Conservation (phyloP, 495 filamentous ascomycete genomes). For the Hyaloscypha finlandica region DNA sequence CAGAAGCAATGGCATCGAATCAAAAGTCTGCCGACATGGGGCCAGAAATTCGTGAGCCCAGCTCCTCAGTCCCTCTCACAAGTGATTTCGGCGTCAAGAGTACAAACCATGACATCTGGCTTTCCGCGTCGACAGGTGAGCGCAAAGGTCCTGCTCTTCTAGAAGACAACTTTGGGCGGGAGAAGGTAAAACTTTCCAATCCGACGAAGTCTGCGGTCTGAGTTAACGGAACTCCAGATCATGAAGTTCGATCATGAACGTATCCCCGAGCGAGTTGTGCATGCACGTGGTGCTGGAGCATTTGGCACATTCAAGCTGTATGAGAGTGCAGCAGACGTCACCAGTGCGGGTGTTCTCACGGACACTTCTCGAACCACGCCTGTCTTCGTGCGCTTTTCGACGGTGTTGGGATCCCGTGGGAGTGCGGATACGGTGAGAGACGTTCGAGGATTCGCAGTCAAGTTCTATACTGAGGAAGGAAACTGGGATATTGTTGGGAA, state of each 20-base stretch:
- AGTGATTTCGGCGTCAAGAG: constrained; percentile 81
- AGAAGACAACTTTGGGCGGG: constrained; percentile 79
- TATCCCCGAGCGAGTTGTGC: constrained; percentile 87
- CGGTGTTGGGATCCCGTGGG: constrained; percentile 75
- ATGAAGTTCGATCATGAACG: constrained; percentile 84
- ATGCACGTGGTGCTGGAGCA: constrained; percentile 80
- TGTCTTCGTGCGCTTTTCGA: constrained; percentile 81
- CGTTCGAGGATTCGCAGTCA: constrained; percentile 79
- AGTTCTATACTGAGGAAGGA: constrained; percentile 68
- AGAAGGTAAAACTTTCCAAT: constrained; percentile 56
- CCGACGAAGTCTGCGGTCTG: background rate
- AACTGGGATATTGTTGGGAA: constrained; percentile 67
- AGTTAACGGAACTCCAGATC: constrained; percentile 50
- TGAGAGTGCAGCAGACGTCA: constrained; percentile 70
- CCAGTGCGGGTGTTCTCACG: constrained; percentile 71
- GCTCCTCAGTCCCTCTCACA: constrained; percentile 49
- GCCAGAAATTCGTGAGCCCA: constrained; percentile 28
- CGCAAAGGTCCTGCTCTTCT: constrained; percentile 71
- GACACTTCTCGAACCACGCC: constrained; percentile 80
- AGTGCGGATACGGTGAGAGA: constrained; percentile 81
- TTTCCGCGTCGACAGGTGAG: constrained; percentile 61
- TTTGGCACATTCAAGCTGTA: constrained; percentile 81
- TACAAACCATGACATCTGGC: constrained; percentile 75
- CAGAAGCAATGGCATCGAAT: constrained; percentile 21
- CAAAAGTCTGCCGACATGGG: constrained; percentile 38